phyloP scores from a whole-genome alignment of 257 asterid genomes.

The Ocimum tenuiflorum region DNA sequence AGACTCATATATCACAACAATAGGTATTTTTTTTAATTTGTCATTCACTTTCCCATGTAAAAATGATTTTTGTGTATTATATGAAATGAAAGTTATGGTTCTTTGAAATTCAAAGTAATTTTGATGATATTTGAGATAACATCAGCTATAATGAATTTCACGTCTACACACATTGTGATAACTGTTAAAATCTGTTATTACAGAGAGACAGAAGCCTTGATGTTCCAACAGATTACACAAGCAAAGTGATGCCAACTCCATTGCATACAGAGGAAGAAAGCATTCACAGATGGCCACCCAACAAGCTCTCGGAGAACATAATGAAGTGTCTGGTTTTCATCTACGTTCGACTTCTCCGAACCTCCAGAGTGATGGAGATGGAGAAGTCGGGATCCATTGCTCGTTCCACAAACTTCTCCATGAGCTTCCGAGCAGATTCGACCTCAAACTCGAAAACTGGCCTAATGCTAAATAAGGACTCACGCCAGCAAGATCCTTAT shows the following conservation, averaged over 20 bases:
- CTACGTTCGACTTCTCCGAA: conserved; percentile 61
- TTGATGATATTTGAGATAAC: no score
- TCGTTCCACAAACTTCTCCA: conserved; percentile 56
- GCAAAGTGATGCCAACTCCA: conserved; percentile 36
- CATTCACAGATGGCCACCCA: conserved; percentile 65
- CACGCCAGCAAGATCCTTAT: conserved; percentile 89
- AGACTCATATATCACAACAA: no score
- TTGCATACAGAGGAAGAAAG: conserved; percentile 52
- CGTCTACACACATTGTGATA: no score
- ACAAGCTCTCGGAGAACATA: conserved; percentile 81
- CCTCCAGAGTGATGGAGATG: conserved; percentile 66
- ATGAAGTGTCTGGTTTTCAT: conserved; percentile 74
- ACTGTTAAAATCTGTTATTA: background rate
- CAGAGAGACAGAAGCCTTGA: conserved; percentile 60
- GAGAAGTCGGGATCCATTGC: conserved; percentile 70
- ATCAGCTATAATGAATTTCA: no score
- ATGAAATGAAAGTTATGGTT: no score
- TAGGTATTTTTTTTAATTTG: no score
- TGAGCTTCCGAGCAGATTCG: conserved; percentile 68
- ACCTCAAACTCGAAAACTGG: conserved; percentile 29
- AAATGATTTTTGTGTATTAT: no score
- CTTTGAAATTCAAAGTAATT: no score
- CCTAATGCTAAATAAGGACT: conserved; percentile 47
- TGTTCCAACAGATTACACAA: conserved; percentile 21
- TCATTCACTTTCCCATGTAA: no score